These are phyloP conservation scores for Apiospora malaysiana DNA, from an alignment of 2,329 filamentous ascomycete genomes.

Conservation along the genomic window DNA sequence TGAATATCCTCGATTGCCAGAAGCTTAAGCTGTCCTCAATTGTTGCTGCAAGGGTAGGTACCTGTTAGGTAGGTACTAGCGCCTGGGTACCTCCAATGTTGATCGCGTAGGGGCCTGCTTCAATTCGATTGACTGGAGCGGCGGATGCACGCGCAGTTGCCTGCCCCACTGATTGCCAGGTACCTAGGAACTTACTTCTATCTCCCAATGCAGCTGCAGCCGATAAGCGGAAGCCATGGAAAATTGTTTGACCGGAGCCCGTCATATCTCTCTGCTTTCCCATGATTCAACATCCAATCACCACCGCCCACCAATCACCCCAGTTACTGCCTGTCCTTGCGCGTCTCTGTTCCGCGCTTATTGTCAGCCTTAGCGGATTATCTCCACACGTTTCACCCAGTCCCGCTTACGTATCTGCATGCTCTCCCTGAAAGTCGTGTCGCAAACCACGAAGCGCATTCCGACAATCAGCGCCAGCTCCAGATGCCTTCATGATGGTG, in stretches of 20 bases:
- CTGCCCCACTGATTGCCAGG: background rate
- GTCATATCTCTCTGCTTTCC: background rate
- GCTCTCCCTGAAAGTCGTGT: constrained; percentile 18
- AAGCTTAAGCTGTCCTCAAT: constrained; percentile 22
- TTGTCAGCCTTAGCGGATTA: constrained; percentile 17
- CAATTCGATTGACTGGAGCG: background rate
- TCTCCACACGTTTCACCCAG: constrained; percentile 17
- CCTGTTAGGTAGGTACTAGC: background rate
- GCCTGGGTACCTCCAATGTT: background rate
- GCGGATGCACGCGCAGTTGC: background rate
- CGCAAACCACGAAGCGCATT: constrained; percentile 18
- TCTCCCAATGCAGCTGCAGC: too few relatives aligned
- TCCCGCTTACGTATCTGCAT: constrained; percentile 21
- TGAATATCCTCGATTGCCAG: constrained; percentile 2
- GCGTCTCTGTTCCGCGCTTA: constrained; percentile 13
- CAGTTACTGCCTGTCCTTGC: background rate
- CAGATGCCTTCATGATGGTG: constrained; percentile 35
- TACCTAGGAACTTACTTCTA: too few relatives aligned
- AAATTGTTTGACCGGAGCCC: background rate
- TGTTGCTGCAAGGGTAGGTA: background rate
- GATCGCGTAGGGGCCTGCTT: constrained; percentile 10
- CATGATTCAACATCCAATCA: too few relatives aligned
- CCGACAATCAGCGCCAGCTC: background rate
- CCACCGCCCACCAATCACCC: background rate
- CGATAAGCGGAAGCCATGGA: background rate